phyloP scores from a whole-genome alignment of 148 eudicot species.

The Salicornia ramosissima region DNA sequence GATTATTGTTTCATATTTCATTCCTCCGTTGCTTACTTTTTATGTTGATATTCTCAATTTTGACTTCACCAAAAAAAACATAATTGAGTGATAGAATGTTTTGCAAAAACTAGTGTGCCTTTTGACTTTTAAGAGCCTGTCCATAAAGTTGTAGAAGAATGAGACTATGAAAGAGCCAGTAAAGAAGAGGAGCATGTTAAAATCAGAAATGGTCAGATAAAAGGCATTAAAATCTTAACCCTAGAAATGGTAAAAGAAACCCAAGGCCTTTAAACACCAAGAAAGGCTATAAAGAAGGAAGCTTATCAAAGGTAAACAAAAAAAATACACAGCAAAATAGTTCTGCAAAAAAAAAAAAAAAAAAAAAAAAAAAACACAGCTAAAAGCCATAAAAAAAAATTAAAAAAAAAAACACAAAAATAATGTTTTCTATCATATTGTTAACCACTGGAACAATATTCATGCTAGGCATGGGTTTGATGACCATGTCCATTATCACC shows the following conservation, averaged over 20 bases:
- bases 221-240: slow-evolving; percentile 9
- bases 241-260: slow-evolving; percentile 14
- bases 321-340: neutral
- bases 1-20: too few relatives aligned
- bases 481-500: slow-evolving; percentile 21
- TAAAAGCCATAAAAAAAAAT: neutral
- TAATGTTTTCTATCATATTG: slow-evolving; percentile 22
- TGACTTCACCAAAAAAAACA: too few relatives aligned
- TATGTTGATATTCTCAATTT: too few relatives aligned
- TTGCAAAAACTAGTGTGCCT: too few relatives aligned
- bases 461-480: slow-evolving; percentile 28
- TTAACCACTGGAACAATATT: slow-evolving; percentile 21
- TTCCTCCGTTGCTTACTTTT: too few relatives aligned
- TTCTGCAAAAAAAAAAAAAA: neutral
- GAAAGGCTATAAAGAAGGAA: slow-evolving; percentile 7
- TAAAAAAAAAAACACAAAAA: neutral
- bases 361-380: neutral
- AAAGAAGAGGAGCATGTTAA: neutral
- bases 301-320: too few relatives aligned
- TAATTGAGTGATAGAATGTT: too few relatives aligned
- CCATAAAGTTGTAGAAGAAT: neutral
- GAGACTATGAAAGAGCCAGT: neutral
- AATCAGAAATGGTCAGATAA: slow-evolving; percentile 3
- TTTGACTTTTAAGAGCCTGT: too few relatives aligned
- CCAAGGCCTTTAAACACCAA: slow-evolving; percentile 2